phyloP scores from a whole-genome alignment of 441 rosid species.

The Gossypium aridum region DNA sequence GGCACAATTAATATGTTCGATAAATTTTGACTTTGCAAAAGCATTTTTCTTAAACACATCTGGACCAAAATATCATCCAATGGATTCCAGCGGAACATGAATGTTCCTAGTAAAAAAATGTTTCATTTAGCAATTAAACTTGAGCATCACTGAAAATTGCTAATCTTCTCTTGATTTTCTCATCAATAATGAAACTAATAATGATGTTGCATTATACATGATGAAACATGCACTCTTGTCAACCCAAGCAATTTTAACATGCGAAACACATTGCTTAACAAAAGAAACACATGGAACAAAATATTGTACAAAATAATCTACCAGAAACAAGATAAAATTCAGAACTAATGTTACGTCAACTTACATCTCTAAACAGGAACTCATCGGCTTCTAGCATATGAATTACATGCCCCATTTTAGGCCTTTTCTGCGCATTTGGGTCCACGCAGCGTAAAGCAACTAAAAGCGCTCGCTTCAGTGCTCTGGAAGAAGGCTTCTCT shows the following conservation, averaged over 20 bases:
- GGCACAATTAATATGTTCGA: background rate
- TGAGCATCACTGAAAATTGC: background rate
- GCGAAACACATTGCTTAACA: too few relatives aligned
- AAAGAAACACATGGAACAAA: too few relatives aligned
- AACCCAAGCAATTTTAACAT: too few relatives aligned
- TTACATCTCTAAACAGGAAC: conserved; percentile 59
- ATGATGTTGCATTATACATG: too few relatives aligned
- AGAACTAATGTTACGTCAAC: background rate
- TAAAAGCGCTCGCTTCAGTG: conserved; percentile 71
- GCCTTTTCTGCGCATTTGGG: conserved; percentile 82
- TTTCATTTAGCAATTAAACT: background rate
- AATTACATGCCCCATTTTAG: conserved; percentile 91
- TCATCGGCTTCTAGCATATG: conserved; percentile 95
- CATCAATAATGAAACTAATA: background rate
- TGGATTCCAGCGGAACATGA: background rate
- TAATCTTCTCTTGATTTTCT: background rate
- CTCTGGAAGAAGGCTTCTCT: conserved; percentile 66
- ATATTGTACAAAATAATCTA: too few relatives aligned
- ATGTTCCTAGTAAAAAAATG: background rate
- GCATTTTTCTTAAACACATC: background rate
- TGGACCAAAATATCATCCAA: background rate
- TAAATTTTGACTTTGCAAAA: background rate
- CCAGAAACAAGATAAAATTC: too few relatives aligned
- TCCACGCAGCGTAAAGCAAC: conserved; percentile 91
- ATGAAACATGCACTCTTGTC: too few relatives aligned